Conservation (phyloP, 768 basidiomycete species). For the Kwoniella sp. region DNA sequence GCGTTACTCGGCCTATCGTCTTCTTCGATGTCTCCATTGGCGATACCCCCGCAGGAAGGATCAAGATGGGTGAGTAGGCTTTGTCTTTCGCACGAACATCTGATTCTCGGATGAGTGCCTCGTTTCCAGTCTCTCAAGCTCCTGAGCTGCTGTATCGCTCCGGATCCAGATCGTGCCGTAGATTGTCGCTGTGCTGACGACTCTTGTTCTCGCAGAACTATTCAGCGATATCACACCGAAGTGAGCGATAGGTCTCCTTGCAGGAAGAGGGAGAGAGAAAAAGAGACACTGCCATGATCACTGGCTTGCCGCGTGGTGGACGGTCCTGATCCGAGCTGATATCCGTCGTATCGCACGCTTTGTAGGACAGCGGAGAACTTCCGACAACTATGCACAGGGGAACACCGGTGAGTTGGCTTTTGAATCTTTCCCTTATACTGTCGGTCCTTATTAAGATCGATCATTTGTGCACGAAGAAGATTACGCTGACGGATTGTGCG, state of each 20-base stretch:
- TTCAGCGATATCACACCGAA: constrained; percentile 95
- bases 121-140: no score
- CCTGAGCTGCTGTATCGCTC: no score
- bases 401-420: constrained; percentile 68
- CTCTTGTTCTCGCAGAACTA: constrained; percentile 60
- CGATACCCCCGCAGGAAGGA: constrained; percentile 88
- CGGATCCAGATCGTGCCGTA: no score
- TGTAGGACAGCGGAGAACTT: constrained; percentile 95
- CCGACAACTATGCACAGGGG: constrained; percentile 95
- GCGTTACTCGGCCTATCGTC: constrained; percentile 71
- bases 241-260: constrained; percentile 61
- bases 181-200: background rate
- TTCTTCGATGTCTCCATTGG: constrained; percentile 98
- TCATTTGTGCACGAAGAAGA: background rate
- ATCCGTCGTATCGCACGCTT: no score
- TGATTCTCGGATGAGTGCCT: no score
- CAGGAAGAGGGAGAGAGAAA: constrained; percentile 2
- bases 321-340: no score
- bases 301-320: no score
- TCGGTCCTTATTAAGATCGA: background rate
- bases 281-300: no score
- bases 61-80: constrained; percentile 93
- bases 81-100: no score
- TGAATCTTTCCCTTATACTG: background rate
- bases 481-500: constrained; percentile 1